Evolutionary conservation across 1,284 basidiomycete genomes (phyloP).

Genomic region (Austroboletus novae-zelandiae): DNA sequence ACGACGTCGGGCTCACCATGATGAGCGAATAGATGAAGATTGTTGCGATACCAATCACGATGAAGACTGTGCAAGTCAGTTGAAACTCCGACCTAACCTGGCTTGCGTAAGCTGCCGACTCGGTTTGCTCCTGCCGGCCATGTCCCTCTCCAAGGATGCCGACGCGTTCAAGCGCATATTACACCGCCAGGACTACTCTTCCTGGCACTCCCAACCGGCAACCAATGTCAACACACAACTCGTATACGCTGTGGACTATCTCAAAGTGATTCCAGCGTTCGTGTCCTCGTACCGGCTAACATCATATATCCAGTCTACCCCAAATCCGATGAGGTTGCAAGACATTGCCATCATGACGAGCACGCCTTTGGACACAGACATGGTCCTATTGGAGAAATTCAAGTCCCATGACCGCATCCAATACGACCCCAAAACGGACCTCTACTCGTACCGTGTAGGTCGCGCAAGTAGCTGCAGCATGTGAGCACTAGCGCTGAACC

Average conservation of each 20-base stretch:
- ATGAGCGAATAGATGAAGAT: constrained; percentile 20
- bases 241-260: constrained; percentile 78
- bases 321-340: constrained; percentile 80
- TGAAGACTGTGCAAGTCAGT: constrained; percentile 12
- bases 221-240: constrained; percentile 85
- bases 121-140: constrained; percentile 28
- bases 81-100: constrained; percentile 31
- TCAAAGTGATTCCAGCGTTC: constrained; percentile 51
- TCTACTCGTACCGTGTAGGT: constrained; percentile 78
- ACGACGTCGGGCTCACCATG: constrained; percentile 19
- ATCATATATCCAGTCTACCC: constrained; percentile 49
- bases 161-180: constrained; percentile 65
- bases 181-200: constrained; percentile 61
- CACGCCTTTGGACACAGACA: constrained; percentile 72
- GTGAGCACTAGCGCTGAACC: constrained; percentile 3
- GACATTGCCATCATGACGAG: constrained; percentile 80
- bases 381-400: constrained; percentile 74
- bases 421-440: constrained; percentile 78
- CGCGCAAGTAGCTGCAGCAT: not conserved
- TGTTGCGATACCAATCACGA: constrained; percentile 31
- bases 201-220: constrained; percentile 84
- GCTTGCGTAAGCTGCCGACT: constrained; percentile 21
- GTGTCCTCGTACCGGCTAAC: constrained; percentile 9
- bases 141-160: constrained; percentile 63
- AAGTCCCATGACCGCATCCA: constrained; percentile 75